Percentiles rank a stretch among this genome's conserved stretches.
Evolutionary conservation across 176 grass and related monocot species (phyloP).

Genomic region (Triticum timopheevii): DNA sequence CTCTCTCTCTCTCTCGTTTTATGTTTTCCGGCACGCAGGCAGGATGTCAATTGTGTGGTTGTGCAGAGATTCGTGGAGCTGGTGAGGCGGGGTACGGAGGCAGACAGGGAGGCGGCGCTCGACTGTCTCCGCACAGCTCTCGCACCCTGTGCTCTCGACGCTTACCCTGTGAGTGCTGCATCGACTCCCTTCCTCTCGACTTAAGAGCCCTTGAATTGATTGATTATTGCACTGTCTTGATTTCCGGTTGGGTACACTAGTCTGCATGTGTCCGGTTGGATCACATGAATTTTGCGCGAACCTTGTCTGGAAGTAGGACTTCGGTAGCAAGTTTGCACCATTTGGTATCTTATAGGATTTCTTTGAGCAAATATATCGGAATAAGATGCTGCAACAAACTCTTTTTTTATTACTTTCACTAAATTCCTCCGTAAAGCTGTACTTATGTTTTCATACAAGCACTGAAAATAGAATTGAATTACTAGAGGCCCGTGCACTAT

Average conservation of each 20-base stretch:
- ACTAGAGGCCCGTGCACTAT: neutral
- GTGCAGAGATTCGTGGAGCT: conserved; percentile 94
- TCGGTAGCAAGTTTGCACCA: neutral
- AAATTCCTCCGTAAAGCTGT: neutral
- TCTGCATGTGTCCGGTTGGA: neutral
- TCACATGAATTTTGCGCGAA: neutral
- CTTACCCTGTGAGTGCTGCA: conserved; percentile 74
- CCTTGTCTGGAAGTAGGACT: neutral
- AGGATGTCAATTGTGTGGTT: neutral
- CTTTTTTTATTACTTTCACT: neutral
- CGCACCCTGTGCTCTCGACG: conserved; percentile 88
- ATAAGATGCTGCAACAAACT: neutral
- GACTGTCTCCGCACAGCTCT: conserved; percentile 72
- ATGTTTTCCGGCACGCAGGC: neutral
- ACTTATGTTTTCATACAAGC: conserved; percentile 3
- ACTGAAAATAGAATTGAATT: neutral
- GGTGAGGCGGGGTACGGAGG: conserved; percentile 72
- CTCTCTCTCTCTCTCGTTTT: neutral
- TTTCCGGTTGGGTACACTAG: neutral
- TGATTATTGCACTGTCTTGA: neutral
- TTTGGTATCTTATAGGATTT: neutral
- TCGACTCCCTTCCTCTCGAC: neutral
- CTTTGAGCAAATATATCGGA: neutral
- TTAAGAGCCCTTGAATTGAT: neutral
- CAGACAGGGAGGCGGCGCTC: conserved; percentile 65